These are phyloP conservation scores for Scolecobasidium constrictum DNA, from an alignment of 2,329 filamentous ascomycete genomes.

Conservation along the genomic window DNA sequence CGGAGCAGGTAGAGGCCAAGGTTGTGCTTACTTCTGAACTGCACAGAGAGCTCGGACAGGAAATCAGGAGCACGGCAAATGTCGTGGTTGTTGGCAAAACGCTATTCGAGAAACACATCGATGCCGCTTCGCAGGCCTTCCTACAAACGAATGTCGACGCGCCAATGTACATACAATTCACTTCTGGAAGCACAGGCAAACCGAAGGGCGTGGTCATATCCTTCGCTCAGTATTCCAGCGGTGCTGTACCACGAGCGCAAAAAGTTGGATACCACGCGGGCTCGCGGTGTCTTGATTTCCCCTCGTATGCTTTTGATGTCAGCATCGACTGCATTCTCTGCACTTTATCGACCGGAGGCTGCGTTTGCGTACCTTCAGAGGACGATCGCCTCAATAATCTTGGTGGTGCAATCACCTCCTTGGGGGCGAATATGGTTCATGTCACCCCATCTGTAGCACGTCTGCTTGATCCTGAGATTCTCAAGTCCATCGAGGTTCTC, in stretches of 20 bases:
- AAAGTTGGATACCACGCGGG: constrained; percentile 51
- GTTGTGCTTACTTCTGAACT: too few relatives aligned
- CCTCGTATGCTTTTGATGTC: constrained; percentile 34
- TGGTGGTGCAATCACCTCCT: constrained; percentile 26
- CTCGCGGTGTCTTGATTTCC: constrained; percentile 45
- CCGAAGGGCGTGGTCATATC: constrained; percentile 82
- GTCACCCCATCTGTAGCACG: constrained; percentile 32
- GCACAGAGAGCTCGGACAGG: constrained; percentile 10
- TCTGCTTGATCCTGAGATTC: constrained; percentile 19
- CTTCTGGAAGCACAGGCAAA: constrained; percentile 77
- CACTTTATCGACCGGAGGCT: constrained; percentile 35
- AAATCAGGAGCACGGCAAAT: constrained; percentile 13
- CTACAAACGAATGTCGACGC: constrained; percentile 17
- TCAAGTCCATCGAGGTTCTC: constrained; percentile 18
- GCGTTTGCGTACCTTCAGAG: constrained; percentile 38
- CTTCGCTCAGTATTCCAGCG: constrained; percentile 69
- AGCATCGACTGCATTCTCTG: constrained; percentile 36
- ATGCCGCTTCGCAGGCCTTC: constrained; percentile 36
- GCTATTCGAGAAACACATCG: constrained; percentile 55
- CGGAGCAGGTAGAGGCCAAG: constrained; percentile 58
- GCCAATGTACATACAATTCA: constrained; percentile 90
- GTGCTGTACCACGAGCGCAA: constrained; percentile 66
- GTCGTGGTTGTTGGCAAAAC: constrained; percentile 23
- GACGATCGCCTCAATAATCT: constrained; percentile 35
- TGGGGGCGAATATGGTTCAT: constrained; percentile 30